Conservation (phyloP, 495 filamentous ascomycete species). For the Tuber indicum region DNA sequence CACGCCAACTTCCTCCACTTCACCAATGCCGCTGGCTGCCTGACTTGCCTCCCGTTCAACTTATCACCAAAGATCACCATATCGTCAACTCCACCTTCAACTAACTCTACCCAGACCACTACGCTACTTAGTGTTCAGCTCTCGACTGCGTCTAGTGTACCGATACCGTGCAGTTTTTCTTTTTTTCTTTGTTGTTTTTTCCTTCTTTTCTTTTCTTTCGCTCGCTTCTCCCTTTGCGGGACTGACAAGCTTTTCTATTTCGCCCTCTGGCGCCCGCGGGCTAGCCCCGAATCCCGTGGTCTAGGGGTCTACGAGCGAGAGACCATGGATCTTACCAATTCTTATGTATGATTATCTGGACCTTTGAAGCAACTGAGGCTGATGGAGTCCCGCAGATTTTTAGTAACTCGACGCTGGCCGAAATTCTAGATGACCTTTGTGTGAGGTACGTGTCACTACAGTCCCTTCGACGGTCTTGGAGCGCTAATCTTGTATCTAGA, state of each 20-base stretch:
- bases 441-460: slow-evolving; percentile 29
- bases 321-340: slow-evolving; percentile 35
- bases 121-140: neutral
- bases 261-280: slow-evolving; percentile 15
- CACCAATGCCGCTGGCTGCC: neutral
- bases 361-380: slow-evolving; percentile 17
- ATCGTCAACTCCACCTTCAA: neutral
- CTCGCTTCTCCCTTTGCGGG: neutral
- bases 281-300: slow-evolving; percentile 7
- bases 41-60: neutral
- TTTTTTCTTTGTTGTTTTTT: neutral
- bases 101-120: neutral
- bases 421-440: slow-evolving; percentile 41
- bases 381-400: slow-evolving; percentile 30
- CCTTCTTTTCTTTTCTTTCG: neutral
- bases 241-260: neutral
- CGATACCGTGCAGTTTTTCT: neutral
- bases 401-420: slow-evolving; percentile 37
- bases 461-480: neutral
- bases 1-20: neutral
- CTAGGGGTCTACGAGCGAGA: slow-evolving; percentile 13
- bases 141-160: neutral
- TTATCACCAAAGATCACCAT: neutral
- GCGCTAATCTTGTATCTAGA: slow-evolving; percentile 31
- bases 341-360: slow-evolving; percentile 28